Conservation (phyloP, 352 stramenopile genomes). For the Pythium vanterpoolii region DNA sequence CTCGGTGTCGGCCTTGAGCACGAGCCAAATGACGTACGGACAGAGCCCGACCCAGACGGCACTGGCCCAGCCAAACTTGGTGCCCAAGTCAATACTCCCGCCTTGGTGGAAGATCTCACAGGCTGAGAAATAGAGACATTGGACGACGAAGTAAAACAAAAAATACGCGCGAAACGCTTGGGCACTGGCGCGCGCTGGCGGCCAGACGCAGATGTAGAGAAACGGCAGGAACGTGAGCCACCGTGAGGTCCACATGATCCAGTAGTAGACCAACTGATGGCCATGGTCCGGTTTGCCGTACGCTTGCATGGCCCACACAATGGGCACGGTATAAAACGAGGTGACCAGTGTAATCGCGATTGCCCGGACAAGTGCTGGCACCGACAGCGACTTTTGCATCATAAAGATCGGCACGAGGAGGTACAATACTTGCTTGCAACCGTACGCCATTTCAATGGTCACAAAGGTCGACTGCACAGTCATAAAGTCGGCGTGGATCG, state of each 20-base stretch:
- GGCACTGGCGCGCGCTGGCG: conserved; percentile 7
- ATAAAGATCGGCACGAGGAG: conserved; percentile 47
- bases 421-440: conserved; percentile 46
- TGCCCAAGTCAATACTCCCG: conserved; percentile 9
- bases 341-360: conserved; percentile 35
- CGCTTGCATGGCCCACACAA: conserved; percentile 20
- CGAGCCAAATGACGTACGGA: conserved; percentile 33
- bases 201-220: conserved; percentile 19
- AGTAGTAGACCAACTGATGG: conserved; percentile 13
- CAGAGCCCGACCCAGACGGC: conserved; percentile 23
- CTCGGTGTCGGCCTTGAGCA: conserved; percentile 34
- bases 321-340: conserved; percentile 32
- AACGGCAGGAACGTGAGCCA: conserved; percentile 14
- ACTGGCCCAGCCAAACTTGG: conserved; percentile 21
- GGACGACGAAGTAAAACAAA: conserved; percentile 18
- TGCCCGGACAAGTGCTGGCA: conserved; percentile 35
- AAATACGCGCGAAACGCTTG: conserved; percentile 13
- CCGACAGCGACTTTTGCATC: conserved; percentile 50
- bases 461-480: conserved; percentile 11
- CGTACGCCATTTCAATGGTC: conserved; percentile 40
- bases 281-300: conserved; percentile 7
- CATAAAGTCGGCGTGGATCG: conserved; percentile 29
- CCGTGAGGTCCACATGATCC: neutral
- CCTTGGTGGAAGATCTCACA: conserved; percentile 21
- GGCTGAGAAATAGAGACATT: conserved; percentile 9